These are phyloP conservation scores for Vitis hybrid DNA, from an alignment of 177 flowering plant genomes.

Conservation along the genomic window DNA sequence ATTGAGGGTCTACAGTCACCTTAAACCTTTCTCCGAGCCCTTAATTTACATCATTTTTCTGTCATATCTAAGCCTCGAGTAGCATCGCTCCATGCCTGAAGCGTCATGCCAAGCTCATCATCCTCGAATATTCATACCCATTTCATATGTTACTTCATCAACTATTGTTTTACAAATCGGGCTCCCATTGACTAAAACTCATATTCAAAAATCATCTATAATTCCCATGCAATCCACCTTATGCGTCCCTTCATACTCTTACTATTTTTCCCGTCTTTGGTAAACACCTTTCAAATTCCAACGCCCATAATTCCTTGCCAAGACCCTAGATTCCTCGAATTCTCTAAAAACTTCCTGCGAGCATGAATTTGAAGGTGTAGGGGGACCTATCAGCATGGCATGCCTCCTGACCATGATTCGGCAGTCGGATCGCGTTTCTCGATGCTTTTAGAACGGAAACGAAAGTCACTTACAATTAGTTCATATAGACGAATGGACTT, in stretches of 20 bases:
- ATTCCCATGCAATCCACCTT: conserved; percentile 38
- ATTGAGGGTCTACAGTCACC: too few relatives aligned
- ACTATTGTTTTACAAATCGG: background rate
- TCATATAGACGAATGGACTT: conserved; percentile 29
- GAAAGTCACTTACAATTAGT: conserved; percentile 46
- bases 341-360: conserved; percentile 40
- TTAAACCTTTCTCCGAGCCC: too few relatives aligned
- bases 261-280: background rate
- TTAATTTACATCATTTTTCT: too few relatives aligned
- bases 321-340: conserved; percentile 18
- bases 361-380: conserved; percentile 29
- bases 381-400: background rate
- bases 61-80: too few relatives aligned
- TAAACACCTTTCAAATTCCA: conserved; percentile 7
- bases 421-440: conserved; percentile 41
- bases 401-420: conserved; percentile 52
- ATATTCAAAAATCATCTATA: background rate
- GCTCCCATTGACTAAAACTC: background rate
- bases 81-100: too few relatives aligned
- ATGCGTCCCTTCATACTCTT: conserved; percentile 10
- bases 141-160: too few relatives aligned
- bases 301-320: background rate
- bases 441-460: conserved; percentile 62
- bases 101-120: too few relatives aligned
- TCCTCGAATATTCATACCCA: too few relatives aligned